Base-by-base conservation (phyloP, 2,329 filamentous ascomycete genomes). In the Cordyceps farinosa region DNA sequence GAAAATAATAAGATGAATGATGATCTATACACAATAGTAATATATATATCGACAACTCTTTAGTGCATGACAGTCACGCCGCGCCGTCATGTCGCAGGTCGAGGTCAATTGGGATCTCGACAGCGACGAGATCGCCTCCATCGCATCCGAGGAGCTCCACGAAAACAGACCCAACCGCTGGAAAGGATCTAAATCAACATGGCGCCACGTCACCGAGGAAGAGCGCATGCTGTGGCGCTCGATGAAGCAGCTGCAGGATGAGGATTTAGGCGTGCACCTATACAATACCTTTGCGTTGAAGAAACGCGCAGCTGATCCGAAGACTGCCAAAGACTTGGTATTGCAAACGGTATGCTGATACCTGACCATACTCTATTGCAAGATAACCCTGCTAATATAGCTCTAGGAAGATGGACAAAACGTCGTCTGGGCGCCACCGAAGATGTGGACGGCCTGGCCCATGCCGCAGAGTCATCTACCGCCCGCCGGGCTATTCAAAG, bases 391-490 rank as follows among this genome's bases (percentile, higher is more conserved):
- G 50, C 59, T 53, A 54, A 59, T 42, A 15, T 48, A 11, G 5
- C 5, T n/a, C 22, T 50, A 76, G 75, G 70, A 70, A 22, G 67
- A 70, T 50, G 70, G 71, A 5, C 67, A 71, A 40, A 66, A 76
- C 7, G 67, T 62, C 2, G 67, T 76, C 51, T 87, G 84, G 81
- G 74, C 73, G 5, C 84, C 84, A 2, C 80, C 84, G 0, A 85
- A 83, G 64, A 67, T 72, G 5, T 97, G 94, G 93, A 91, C 90
- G 22, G 90, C 92, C 0, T 97, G 94, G 94, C 94, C 94, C 5
- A 74, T 96, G 70, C 80, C 81, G 27, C 79, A 84, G 5, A 76
- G 79, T 8, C 76, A 82, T 32, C 86, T 95, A 8, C 90, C 90
- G 1, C 76, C 79, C 17, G 78, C 80, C 15, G 78, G 78, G 27